Conservation (phyloP, 495 filamentous ascomycete species). For the Margaritispora aquatica region DNA sequence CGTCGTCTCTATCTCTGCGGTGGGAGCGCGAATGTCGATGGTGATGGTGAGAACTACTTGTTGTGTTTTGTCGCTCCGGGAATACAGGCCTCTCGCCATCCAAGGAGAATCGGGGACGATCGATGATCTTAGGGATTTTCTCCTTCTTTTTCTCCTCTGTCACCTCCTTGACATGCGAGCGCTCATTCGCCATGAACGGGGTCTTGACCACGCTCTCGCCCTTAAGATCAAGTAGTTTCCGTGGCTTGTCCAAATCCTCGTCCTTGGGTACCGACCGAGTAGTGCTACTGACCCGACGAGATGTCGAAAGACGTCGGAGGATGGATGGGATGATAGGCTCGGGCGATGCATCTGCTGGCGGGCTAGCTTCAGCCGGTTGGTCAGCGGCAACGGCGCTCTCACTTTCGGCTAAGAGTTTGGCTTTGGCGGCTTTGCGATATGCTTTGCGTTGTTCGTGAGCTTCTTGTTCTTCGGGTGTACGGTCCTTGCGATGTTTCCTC, state of each 20-base stretch:
- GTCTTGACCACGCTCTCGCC: conserved; percentile 23
- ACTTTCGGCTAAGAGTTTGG: not conserved
- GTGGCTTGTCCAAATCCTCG: conserved; percentile 8
- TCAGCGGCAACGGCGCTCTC: conserved; percentile 14
- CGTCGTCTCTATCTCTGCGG: conserved; percentile 6
- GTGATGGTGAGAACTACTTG: not conserved
- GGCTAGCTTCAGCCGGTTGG: not conserved
- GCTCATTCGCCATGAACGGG: conserved; percentile 15
- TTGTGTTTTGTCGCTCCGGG: conserved; percentile 1
- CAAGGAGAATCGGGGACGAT: conserved; percentile 11
- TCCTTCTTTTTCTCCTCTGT: no score
- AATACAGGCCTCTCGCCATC: conserved; percentile 13
- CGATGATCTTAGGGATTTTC: conserved; percentile 7
- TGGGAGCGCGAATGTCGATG: conserved; percentile 3
- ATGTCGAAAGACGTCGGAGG: conserved; percentile 9
- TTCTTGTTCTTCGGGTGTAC: conserved; percentile 26
- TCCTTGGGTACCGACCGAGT: not conserved
- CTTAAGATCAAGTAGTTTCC: conserved; percentile 15
- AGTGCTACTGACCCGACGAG: conserved; percentile 8
- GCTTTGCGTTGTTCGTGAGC: conserved; percentile 25
- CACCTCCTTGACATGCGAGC: conserved; percentile 18
- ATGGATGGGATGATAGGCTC: not conserved
- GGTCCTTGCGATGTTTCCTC: conserved; percentile 12
- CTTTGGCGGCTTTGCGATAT: conserved; percentile 12
- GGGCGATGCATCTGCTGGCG: not conserved